phyloP scores from a whole-genome alignment of 768 basidiomycete genomes.

The Royoungia palumana region DNA sequence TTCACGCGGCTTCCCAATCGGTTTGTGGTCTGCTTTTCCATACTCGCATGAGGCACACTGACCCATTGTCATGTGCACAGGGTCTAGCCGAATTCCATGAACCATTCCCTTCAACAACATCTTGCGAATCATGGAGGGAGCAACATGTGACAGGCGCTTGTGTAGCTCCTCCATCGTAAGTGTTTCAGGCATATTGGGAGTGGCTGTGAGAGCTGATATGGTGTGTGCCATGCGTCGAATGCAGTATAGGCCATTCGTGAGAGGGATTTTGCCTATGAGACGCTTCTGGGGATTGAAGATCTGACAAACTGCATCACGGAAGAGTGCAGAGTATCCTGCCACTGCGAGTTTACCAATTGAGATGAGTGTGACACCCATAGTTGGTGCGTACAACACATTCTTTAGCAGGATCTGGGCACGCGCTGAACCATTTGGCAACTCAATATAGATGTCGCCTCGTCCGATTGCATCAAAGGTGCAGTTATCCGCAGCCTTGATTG shows the following conservation, averaged over 20 bases:
- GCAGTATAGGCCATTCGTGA: slow-evolving; percentile 22
- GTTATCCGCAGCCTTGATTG: no score
- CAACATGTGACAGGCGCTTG: slow-evolving; percentile 34
- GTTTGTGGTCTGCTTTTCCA: slow-evolving; percentile 38
- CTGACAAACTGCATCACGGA: not conserved
- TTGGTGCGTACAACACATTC: not conserved
- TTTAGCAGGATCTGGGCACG: not conserved
- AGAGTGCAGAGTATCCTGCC: not conserved
- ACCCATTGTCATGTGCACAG: slow-evolving; percentile 12
- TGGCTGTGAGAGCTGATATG: no score
- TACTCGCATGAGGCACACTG: slow-evolving; percentile 44
- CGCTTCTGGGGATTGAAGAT: slow-evolving; percentile 9
- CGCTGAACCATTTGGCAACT: not conserved
- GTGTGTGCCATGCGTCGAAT: no score
- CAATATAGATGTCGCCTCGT: not conserved
- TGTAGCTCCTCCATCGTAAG: slow-evolving; percentile 33
- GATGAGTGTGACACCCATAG: not conserved
- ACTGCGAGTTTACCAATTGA: not conserved
- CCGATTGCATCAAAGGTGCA: not conserved
- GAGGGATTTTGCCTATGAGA: slow-evolving; percentile 11
- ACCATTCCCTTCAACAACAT: slow-evolving; percentile 29
- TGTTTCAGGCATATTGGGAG: no score
- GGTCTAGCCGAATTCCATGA: slow-evolving; percentile 29
- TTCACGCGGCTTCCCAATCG: slow-evolving; percentile 22
- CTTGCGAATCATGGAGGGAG: slow-evolving; percentile 14